A percentile compares a stretch with the other conserved stretches of the same genome.
Evolutionary conservation across 306 rosid species (phyloP).

Genomic region (Inga leiocalycina): DNA sequence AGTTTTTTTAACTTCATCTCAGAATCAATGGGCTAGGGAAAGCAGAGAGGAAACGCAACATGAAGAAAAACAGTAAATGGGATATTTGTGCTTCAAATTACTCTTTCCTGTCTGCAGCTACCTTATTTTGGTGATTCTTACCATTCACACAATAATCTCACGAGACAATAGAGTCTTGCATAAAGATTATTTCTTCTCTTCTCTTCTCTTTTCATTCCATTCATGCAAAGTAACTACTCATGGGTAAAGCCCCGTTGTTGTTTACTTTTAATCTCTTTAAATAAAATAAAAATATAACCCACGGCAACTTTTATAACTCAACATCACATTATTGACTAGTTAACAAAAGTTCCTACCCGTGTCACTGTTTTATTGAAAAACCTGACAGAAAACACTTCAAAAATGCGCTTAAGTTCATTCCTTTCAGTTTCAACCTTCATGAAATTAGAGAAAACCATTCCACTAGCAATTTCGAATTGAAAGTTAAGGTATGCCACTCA

Average conservation of each 20-base stretch:
- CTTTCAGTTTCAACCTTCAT: neutral
- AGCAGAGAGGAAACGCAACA: neutral
- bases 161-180: neutral
- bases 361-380: neutral
- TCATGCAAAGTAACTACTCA: neutral
- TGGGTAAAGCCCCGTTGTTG: neutral
- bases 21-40: neutral
- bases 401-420: neutral
- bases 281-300: neutral
- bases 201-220: neutral
- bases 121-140: neutral
- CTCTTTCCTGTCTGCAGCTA: neutral
- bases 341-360: neutral
- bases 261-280: neutral
- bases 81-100: neutral
- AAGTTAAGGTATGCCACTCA: neutral
- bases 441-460: neutral
- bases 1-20: neutral
- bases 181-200: neutral
- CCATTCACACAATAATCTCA: neutral
- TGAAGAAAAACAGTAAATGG: conserved; percentile 1
- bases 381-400: neutral
- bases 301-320: neutral
- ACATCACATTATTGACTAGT: neutral
- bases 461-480: neutral